Base-by-base conservation (phyloP, 345 rosid species). In the Crucihimalaya himalaica region DNA sequence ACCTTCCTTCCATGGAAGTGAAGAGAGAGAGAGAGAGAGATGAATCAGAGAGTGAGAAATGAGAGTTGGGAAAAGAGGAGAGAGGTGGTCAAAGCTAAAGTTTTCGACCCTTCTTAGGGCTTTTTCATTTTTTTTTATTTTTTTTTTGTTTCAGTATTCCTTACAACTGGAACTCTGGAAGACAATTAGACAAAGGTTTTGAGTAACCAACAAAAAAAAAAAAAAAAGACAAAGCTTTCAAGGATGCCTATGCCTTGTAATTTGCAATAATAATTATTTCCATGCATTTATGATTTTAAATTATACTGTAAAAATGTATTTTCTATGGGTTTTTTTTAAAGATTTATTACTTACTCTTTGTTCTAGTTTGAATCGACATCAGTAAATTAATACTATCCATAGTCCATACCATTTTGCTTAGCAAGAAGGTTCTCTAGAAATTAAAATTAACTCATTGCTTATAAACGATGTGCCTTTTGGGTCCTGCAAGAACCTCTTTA, bases 51-150 rank as follows among this genome's bases (percentile, higher is more conserved):
- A 39, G 78, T 25, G 53, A 46, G 67, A 27, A 29, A 57, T 47
- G 60, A 67, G 60, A 74, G 78, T 46, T 70, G 81, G 84, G 86
- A 61, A 80, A 78, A 72, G 81, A 66, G 63, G 75, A 66, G 72
- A 54, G 78, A 61, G 54, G 70, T 81, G 81, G 87, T 85, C 88
- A 85, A 84, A 85, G 84, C 56, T 60, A 72, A 76, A 82, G 85
- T 61, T 42, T 43, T 27, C 79, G 29, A 27, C 70, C 61, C 43
- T 69, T 69, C 63, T 69, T 60, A 68, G 70, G 79, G 74, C 65
- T 69, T 75, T 66, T 58, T 50, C 35, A 34, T 45, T 31, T 50
- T 5, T 6, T 7, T 6, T 11, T 45, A 28, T 29, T 4, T 4
- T 5, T 4, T 51, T 55, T 57, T 37, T 48, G 34, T 55, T 57